A percentile compares a stretch with the other conserved stretches of the same genome.
Evolutionary conservation across 139 green algal genomes (phyloP).

Genomic region (Chlorella vulgaris): DNA sequence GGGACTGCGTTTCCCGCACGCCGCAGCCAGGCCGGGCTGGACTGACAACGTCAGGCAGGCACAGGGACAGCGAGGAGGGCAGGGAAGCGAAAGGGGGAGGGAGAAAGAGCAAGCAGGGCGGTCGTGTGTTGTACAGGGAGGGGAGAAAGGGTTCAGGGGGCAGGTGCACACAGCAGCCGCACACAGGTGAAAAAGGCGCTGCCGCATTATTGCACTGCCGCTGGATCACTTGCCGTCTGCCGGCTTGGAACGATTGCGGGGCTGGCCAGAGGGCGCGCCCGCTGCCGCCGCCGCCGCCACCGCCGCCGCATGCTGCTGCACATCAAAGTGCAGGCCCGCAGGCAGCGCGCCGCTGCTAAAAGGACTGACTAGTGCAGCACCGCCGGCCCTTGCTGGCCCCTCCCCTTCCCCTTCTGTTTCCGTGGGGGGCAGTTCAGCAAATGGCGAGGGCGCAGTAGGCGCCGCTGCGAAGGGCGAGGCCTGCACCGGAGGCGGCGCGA

Average conservation of each 20-base stretch:
- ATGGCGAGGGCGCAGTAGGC: constrained; percentile 4
- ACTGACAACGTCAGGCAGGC: no score
- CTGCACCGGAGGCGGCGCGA: not conserved
- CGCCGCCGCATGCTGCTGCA: not conserved
- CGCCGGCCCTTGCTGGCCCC: not conserved
- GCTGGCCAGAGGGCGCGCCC: not conserved
- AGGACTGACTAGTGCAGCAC: constrained; percentile 16
- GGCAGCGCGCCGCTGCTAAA: constrained; percentile 34
- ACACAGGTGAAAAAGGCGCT: not conserved
- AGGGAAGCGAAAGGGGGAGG: not conserved
- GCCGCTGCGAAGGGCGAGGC: not conserved
- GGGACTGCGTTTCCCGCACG: no score
- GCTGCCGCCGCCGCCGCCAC: constrained; percentile 24
- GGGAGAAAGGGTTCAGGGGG: no score
- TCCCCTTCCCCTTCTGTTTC: not conserved
- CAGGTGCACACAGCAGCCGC: no score
- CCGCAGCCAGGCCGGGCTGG: no score
- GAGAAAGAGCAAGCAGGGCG: not conserved
- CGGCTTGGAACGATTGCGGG: not conserved
- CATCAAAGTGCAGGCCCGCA: constrained; percentile 19
- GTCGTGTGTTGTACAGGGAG: no score
- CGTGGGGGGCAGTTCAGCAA: not conserved
- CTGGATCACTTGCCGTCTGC: not conserved
- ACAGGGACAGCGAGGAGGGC: not conserved
- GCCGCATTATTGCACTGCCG: no score